Percentiles rank a stretch among this genome's conserved stretches.
Evolutionary conservation across 208 protist genomes (phyloP).

Genomic region (Acanthamoeba castellanii): DNA sequence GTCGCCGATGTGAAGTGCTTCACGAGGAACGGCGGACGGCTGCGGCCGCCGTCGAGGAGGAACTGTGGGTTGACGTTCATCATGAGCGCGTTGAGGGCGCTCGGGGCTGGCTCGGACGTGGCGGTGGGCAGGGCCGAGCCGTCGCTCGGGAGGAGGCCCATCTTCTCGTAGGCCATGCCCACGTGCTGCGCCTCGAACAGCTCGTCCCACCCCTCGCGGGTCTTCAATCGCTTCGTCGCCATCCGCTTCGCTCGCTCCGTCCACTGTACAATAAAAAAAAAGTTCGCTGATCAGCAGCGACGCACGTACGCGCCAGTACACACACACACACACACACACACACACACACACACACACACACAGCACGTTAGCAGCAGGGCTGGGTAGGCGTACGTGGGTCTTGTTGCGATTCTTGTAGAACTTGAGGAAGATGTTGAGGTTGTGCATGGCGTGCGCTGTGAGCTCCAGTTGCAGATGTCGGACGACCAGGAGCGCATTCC

Average conservation of each 20-base stretch:
- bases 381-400: neutral
- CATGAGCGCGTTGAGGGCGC: conserved; percentile 12
- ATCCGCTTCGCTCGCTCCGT: neutral
- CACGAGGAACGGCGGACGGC: neutral
- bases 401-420: conserved; percentile 49
- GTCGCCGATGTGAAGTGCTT: conserved; percentile 35
- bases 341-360: no score
- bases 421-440: conserved; percentile 11
- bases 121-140: neutral
- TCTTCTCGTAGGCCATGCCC: neutral
- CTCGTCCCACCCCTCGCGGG: conserved; percentile 17
- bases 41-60: conserved; percentile 22
- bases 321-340: no score
- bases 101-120: neutral
- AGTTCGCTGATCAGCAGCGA: neutral
- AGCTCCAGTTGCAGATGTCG: conserved; percentile 35
- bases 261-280: neutral
- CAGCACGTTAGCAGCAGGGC: neutral
- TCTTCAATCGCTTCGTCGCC: neutral
- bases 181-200: conserved; percentile 30
- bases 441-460: neutral
- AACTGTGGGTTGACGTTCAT: conserved; percentile 42
- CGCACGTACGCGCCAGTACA: neutral
- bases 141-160: neutral
- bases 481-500: neutral